Evolutionary conservation across 2,329 filamentous ascomycete species (phyloP).

Genomic region (Talaromyces sp.): DNA sequence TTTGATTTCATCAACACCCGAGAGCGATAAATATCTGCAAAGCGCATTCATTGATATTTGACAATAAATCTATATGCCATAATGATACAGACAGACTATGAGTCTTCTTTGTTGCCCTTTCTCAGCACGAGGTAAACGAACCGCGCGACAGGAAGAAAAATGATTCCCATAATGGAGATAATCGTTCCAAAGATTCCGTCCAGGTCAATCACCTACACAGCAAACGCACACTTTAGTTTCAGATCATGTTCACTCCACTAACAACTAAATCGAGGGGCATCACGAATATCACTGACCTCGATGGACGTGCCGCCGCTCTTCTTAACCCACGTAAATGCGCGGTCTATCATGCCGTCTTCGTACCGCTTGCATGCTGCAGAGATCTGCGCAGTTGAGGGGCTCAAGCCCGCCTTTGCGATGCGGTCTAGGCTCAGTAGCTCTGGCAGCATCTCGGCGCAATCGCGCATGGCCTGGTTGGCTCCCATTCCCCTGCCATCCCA

Average conservation of each 20-base stretch:
- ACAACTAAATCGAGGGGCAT: not conserved
- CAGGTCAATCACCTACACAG: not conserved
- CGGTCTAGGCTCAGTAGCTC: not conserved
- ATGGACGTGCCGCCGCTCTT: not conserved
- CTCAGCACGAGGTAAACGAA: no score
- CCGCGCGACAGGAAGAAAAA: no score
- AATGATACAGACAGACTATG: no score
- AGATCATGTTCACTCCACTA: not conserved
- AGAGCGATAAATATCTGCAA: no score
- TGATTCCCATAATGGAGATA: not conserved
- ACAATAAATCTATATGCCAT: no score
- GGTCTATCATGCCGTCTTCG: not conserved
- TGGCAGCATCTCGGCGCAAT: not conserved
- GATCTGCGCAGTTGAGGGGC: not conserved
- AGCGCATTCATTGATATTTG: no score
- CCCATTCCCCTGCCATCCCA: not conserved
- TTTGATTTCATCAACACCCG: no score
- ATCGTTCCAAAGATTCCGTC: not conserved
- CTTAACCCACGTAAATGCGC: not conserved
- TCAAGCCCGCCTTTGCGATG: not conserved
- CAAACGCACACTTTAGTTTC: not conserved
- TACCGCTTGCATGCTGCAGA: not conserved
- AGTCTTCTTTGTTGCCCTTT: no score
- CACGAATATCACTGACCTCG: not conserved
- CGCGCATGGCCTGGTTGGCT: not conserved